Evolutionary conservation across 108 stramenopile species (phyloP), one percentile per base, ranked within the genome.

Genomic region (Cyclotella choctawhatcheeana): DNA sequence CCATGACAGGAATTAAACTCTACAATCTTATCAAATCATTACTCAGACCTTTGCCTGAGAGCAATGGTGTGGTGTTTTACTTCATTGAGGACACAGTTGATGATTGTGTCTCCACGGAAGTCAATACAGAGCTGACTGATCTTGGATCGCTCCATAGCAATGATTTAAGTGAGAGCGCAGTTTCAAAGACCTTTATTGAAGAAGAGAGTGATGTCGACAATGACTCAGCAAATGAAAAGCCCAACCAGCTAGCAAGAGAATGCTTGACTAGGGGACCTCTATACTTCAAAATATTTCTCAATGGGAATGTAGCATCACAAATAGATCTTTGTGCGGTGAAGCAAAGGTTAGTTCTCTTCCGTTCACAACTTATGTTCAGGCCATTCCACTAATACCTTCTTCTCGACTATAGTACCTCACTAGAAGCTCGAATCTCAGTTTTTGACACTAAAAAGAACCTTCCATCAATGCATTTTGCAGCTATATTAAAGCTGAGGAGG

Each of bases 271-370:
- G 62, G 17, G 40, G 50, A 21, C 90, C 90, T 30, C 53, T 91
- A 14, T 91, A 87, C 47, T 85, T 89, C 12, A 48, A 72, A 43
- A 82, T 91, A 40, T 64, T 74, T 16, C 44, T 89, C 20, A 82
- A 89, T 43, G 81, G 74, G 35, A 58, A 73, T 21, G 12, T 20
- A 18, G 81, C 64, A 18, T 51, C 75, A 5, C 24, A 80, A 17
- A 50, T 77, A 20, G 64, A 77, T 10, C 70, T 92, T 24, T 63
- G 74, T 20, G 14, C 43, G 1, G 72, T 89, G 32, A 68, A 71
- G 32, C 74, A 74, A 48, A 48, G 47, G 47, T 48, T 8, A 48
- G 47, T 17, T 48, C 4, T 8, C n/a, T 4, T 48, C 17, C 47
- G 4, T n/a, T 40, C 37, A n/a, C n/a, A n/a, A n/a, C n/a, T n/a